Conservation (phyloP, 2,329 filamentous ascomycete genomes). For the Bipolaris gigantea region DNA sequence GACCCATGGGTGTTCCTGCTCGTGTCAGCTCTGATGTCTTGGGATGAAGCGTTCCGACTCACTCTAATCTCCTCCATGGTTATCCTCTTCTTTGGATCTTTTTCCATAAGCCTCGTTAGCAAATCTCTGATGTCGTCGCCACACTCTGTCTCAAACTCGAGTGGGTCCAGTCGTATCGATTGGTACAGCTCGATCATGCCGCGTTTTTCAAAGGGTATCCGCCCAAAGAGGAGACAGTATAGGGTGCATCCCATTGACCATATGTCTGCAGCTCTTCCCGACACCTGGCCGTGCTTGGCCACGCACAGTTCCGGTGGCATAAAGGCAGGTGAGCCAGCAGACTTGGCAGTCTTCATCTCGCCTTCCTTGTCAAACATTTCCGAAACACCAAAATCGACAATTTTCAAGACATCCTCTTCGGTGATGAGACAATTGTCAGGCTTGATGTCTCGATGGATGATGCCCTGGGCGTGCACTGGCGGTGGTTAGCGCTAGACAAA, state of each 20-base stretch:
- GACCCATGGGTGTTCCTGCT: slow-evolving; percentile 88
- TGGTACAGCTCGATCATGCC: slow-evolving; percentile 86
- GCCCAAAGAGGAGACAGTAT: slow-evolving; percentile 88
- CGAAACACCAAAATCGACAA: slow-evolving; percentile 98
- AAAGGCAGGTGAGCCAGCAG: slow-evolving; percentile 92
- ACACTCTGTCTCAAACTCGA: slow-evolving; percentile 64
- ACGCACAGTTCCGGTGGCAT: slow-evolving; percentile 91
- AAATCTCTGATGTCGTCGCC: slow-evolving; percentile 73
- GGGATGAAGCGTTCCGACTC: slow-evolving; percentile 39
- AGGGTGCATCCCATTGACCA: slow-evolving; percentile 98
- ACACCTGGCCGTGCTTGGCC: slow-evolving; percentile 81
- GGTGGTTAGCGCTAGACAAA: slow-evolving; percentile 19
- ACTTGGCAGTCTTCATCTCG: slow-evolving; percentile 89
- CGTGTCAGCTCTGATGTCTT: slow-evolving; percentile 14
- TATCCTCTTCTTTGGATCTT: slow-evolving; percentile 81
- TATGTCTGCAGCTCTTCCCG: slow-evolving; percentile 87
- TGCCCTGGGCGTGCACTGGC: slow-evolving; percentile 85
- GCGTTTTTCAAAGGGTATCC: slow-evolving; percentile 79
- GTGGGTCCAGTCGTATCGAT: slow-evolving; percentile 73
- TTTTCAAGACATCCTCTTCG: slow-evolving; percentile 88
- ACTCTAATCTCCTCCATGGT: slow-evolving; percentile 81
- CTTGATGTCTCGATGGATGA: slow-evolving; percentile 96
- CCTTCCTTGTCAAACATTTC: slow-evolving; percentile 93
- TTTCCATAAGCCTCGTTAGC: slow-evolving; percentile 74
- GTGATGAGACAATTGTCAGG: slow-evolving; percentile 93